Evolutionary conservation across 2,329 filamentous ascomycete species (phyloP).

Genomic region (Xylariaceae sp.): DNA sequence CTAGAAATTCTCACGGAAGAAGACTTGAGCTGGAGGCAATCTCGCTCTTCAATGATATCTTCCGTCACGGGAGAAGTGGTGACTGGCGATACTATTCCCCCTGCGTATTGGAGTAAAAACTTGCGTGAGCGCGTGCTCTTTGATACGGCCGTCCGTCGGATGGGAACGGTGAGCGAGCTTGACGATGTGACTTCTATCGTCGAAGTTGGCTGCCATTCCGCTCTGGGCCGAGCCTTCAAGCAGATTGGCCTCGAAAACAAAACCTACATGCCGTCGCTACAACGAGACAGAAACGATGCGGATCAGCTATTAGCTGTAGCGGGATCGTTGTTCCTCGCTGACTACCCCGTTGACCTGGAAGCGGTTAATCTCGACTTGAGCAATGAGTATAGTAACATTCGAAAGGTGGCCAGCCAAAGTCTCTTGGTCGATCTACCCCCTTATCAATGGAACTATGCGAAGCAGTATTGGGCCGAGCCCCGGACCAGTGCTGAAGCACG

Average conservation of each 20-base stretch:
- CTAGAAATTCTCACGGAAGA: constrained; percentile 11
- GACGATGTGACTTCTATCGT: constrained; percentile 19
- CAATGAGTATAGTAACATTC: neutral
- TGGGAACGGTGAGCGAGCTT: constrained; percentile 31
- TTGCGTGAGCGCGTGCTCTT: constrained; percentile 24
- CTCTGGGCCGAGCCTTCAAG: constrained; percentile 28
- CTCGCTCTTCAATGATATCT: constrained; percentile 19
- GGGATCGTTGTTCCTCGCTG: constrained; percentile 18
- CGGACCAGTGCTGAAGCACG: constrained; percentile 16
- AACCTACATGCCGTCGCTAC: constrained; percentile 20
- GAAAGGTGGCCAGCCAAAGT: constrained; percentile 6
- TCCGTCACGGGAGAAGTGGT: constrained; percentile 24
- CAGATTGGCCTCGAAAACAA: constrained; percentile 24
- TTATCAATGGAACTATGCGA: constrained; percentile 25
- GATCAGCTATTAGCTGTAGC: constrained; percentile 16
- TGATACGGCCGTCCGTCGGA: constrained; percentile 34
- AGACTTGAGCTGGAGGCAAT: constrained; percentile 15
- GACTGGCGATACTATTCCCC: constrained; percentile 6
- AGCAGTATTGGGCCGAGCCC: constrained; percentile 19
- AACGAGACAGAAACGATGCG: constrained; percentile 17
- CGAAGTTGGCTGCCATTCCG: constrained; percentile 29
- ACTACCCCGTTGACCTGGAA: constrained; percentile 19
- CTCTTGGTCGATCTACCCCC: constrained; percentile 21
- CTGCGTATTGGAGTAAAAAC: constrained; percentile 26
- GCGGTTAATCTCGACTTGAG: constrained; percentile 12